phyloP scores from a whole-genome alignment of 2,329 filamentous ascomycete species.

The Penicillium hordei region DNA sequence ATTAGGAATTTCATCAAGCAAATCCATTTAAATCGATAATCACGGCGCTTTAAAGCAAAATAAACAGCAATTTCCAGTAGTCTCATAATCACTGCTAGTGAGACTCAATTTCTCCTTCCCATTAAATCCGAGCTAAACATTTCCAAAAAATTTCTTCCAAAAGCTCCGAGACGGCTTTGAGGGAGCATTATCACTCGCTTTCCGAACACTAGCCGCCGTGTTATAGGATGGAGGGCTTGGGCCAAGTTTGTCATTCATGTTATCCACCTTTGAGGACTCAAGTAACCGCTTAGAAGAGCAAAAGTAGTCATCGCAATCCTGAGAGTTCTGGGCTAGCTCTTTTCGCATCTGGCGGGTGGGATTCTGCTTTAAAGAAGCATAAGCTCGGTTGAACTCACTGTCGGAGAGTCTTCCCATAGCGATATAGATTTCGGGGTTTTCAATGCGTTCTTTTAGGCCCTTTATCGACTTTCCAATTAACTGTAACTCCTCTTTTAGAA shows the following conservation, averaged over 20 bases:
- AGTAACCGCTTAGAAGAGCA: not conserved
- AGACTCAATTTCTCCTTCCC: not conserved
- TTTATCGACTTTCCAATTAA: not conserved
- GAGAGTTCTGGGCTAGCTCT: not conserved
- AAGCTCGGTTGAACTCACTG: not conserved
- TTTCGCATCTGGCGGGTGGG: not conserved
- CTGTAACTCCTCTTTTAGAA: conserved; percentile 1
- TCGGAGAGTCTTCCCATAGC: not conserved
- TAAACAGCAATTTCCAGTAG: too few species aligned
- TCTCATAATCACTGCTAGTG: not conserved
- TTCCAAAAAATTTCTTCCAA: conserved; percentile 5
- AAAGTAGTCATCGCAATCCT: not conserved
- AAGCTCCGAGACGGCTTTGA: not conserved
- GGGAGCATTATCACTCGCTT: conserved; percentile 1
- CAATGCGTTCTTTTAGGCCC: not conserved
- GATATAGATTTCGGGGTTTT: not conserved
- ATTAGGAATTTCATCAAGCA: not conserved
- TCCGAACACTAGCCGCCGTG: not conserved
- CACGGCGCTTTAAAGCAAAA: too few species aligned
- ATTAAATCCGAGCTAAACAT: not conserved
- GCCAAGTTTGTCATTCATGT: conserved; percentile 2
- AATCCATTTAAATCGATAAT: not conserved
- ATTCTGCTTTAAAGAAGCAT: not conserved
- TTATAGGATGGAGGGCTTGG: conserved; percentile 2
- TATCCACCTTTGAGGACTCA: conserved; percentile 1